Conservation (phyloP, 805 yeast species). For the Candida takata region DNA sequence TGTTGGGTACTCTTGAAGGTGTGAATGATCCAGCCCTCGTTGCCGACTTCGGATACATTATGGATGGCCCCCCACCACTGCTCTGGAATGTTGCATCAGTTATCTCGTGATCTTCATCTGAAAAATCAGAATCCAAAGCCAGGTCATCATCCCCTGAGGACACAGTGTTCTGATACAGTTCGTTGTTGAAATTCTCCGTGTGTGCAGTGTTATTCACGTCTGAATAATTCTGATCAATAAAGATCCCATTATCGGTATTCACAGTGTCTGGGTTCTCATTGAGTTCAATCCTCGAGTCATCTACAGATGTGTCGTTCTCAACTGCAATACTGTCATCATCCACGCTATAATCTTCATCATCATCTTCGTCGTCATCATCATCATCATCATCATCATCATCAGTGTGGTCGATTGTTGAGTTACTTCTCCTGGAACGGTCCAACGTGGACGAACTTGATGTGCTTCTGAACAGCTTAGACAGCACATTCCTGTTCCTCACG, state of each 20-base stretch:
- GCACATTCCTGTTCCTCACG: constrained; percentile 14
- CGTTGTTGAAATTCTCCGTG: constrained; percentile 9
- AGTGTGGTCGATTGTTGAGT: background rate
- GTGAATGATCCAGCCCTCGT: constrained; percentile 9
- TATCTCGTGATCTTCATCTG: constrained; percentile 33
- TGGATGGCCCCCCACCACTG: constrained; percentile 12
- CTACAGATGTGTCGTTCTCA: constrained; percentile 4
- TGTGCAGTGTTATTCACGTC: constrained; percentile 18
- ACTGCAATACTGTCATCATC: constrained; percentile 4
- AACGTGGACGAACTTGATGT: constrained; percentile 15
- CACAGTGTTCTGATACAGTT: constrained; percentile 16
- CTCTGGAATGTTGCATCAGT: constrained; percentile 33
- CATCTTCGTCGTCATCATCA: constrained; percentile 5
- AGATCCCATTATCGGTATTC: constrained; percentile 15
- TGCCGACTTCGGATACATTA: background rate
- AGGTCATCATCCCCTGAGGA: constrained; percentile 27
- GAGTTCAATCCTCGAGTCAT: constrained; percentile 6
- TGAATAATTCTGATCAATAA: constrained; percentile 19
- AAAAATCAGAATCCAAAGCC: constrained; percentile 26
- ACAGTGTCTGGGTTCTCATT: constrained; percentile 6
- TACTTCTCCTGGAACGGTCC: constrained; percentile 1
- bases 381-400: constrained; percentile 9
- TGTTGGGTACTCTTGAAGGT: constrained; percentile 10
- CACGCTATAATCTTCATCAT: constrained; percentile 7
- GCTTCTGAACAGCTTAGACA: constrained; percentile 21